Evolutionary conservation across 345 rosid genomes (phyloP).

Genomic region (Physaria fendleri): DNA sequence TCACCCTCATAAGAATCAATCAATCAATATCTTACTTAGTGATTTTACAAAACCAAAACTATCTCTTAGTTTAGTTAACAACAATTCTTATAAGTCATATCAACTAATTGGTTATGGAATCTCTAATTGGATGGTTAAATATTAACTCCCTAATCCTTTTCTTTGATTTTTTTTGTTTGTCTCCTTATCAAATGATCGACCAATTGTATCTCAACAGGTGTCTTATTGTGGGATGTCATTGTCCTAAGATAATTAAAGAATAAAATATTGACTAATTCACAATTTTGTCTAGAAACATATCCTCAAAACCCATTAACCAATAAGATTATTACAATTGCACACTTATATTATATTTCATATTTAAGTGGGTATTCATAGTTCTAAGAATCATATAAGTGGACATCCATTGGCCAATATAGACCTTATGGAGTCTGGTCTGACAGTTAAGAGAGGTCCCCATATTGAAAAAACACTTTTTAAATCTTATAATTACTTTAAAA

Average conservation of each 20-base stretch:
- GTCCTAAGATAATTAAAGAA: constrained; percentile 8
- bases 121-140: background rate
- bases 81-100: background rate
- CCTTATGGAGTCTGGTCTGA: constrained; percentile 18
- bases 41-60: background rate
- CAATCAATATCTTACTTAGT: background rate
- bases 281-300: constrained; percentile 7
- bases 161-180: background rate
- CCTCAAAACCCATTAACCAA: constrained; percentile 2
- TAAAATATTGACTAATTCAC: constrained; percentile 11
- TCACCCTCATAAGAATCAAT: constrained; percentile 10
- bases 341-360: background rate
- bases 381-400: constrained; percentile 34
- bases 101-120: background rate
- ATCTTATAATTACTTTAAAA: constrained; percentile 1
- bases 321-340: constrained; percentile 14
- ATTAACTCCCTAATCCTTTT: constrained; percentile 1
- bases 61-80: background rate
- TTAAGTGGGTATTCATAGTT: constrained; percentile 29
- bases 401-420: constrained; percentile 40
- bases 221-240: background rate
- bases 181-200: background rate
- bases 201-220: constrained; percentile 15
- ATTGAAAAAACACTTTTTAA: constrained; percentile 1
- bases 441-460: constrained; percentile 29